A percentile compares a stretch with the other conserved stretches of the same genome.
Evolutionary conservation across 192 early-diverging fungal species (phyloP).

Genomic region (Umbelopsis sp.): DNA sequence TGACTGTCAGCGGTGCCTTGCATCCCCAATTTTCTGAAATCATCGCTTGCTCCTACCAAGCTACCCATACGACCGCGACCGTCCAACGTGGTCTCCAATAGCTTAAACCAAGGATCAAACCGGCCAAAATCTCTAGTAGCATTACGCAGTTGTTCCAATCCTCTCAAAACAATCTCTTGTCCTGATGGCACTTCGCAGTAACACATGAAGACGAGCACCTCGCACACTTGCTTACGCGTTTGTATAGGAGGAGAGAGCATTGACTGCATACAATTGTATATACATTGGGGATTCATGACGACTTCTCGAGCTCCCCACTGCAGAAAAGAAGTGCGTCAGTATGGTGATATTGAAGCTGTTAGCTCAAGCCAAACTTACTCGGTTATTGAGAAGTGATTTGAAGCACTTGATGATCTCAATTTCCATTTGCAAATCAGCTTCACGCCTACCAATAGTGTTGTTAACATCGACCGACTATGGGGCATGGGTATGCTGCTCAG

Average conservation of each 20-base stretch:
- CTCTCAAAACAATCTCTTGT: slow-evolving; percentile 73
- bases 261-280: slow-evolving; percentile 71
- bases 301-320: slow-evolving; percentile 82
- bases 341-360: neutral
- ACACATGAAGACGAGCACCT: slow-evolving; percentile 77
- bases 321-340: neutral
- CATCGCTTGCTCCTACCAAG: slow-evolving; percentile 74
- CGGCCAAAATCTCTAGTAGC: slow-evolving; percentile 61
- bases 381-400: slow-evolving; percentile 74
- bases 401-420: slow-evolving; percentile 81
- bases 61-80: slow-evolving; percentile 81
- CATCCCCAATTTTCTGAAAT: slow-evolving; percentile 65
- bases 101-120: slow-evolving; percentile 80
- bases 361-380: slow-evolving; percentile 23
- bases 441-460: slow-evolving; percentile 46
- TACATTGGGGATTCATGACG: slow-evolving; percentile 69
- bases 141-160: slow-evolving; percentile 77
- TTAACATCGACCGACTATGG: neutral
- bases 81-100: slow-evolving; percentile 77
- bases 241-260: slow-evolving; percentile 74
- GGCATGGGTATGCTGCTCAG: neutral
- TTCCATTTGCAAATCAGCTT: slow-evolving; percentile 77
- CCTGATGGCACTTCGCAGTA: slow-evolving; percentile 78
- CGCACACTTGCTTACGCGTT: slow-evolving; percentile 74
- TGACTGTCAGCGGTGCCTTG: slow-evolving; percentile 65